These are phyloP conservation scores for Secale cereale DNA, from an alignment of 176 grass and related monocot species.

Conservation along the genomic window DNA sequence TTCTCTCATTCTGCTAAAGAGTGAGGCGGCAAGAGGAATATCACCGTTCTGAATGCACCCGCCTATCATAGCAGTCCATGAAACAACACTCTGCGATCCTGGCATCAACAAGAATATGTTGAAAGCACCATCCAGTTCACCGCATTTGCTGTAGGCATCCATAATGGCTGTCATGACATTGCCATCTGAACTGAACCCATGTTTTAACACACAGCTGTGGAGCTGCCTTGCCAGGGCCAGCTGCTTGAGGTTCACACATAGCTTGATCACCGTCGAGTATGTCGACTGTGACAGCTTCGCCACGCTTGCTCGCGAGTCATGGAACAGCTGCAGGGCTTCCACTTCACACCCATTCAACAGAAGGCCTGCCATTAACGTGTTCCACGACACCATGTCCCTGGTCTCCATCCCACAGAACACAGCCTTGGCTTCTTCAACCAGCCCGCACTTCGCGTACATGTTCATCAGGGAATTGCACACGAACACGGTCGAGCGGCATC, in stretches of 20 bases:
- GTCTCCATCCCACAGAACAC: conserved; percentile 51
- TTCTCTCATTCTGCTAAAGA: conserved; percentile 68
- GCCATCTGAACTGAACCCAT: conserved; percentile 41
- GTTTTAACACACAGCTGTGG: conserved; percentile 53
- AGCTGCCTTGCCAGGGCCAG: conserved; percentile 48
- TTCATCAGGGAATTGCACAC: conserved; percentile 65
- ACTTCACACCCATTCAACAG: conserved; percentile 39
- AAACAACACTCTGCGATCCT: conserved; percentile 45
- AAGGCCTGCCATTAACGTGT: conserved; percentile 52
- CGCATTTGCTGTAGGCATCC: conserved; percentile 62
- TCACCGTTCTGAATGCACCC: conserved; percentile 52
- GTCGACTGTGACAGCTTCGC: conserved; percentile 45
- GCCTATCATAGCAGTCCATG: conserved; percentile 81
- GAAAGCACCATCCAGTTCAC: conserved; percentile 37
- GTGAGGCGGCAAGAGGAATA: conserved; percentile 35
- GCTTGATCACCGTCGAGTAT: conserved; percentile 62
- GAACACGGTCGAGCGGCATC: conserved; percentile 11
- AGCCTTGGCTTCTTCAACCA: conserved; percentile 40
- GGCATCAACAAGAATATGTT: conserved; percentile 42
- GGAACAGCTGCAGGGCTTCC: conserved; percentile 56
- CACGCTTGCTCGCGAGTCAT: conserved; percentile 29
- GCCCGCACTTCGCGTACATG: conserved; percentile 61
- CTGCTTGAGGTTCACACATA: conserved; percentile 62
- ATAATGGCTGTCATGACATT: conserved; percentile 58
- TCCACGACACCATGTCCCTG: conserved; percentile 63